These are phyloP conservation scores for Amaranthus hypochondriacus DNA, from an alignment of 148 eudicot genomes.

Conservation along the genomic window DNA sequence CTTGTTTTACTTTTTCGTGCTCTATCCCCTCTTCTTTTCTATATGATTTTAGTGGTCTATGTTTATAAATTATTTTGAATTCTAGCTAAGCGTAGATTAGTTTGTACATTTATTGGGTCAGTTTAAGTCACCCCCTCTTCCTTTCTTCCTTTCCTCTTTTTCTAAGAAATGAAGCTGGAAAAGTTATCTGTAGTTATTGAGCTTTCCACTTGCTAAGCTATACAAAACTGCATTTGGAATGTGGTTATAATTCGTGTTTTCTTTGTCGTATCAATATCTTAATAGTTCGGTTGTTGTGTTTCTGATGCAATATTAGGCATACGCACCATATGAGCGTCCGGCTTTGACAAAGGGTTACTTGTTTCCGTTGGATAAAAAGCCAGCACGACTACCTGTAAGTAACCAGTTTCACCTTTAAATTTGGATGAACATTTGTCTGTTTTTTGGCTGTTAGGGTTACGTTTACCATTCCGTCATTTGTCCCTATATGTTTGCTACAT, in stretches of 20 bases:
- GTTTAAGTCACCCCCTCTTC: too few species aligned
- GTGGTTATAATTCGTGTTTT: neutral
- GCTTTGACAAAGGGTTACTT: constrained; percentile 90
- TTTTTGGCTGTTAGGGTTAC: neutral
- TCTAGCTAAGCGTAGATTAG: too few species aligned
- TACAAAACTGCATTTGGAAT: neutral
- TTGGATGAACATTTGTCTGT: neutral
- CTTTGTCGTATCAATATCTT: neutral
- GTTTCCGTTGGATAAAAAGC: constrained; percentile 88
- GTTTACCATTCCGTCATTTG: neutral
- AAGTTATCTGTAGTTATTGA: too few species aligned
- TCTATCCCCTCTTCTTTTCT: too few species aligned
- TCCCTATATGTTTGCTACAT: neutral
- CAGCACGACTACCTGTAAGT: constrained; percentile 93
- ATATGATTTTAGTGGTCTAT: neutral
- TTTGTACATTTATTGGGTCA: too few species aligned
- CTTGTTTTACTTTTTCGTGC: neutral
- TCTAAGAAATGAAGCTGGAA: too few species aligned
- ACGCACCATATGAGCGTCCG: constrained; percentile 95
- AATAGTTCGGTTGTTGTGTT: neutral
- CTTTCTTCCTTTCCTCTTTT: too few species aligned
- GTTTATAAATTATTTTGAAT: too few species aligned
- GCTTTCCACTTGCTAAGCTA: neutral
- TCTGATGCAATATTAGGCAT: constrained; percentile 51
- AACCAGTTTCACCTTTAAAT: neutral